Evolutionary conservation across 495 filamentous ascomycete genomes (phyloP), one percentile per base, ranked within the genome.

Genomic region (Acidiella bohemica): DNA sequence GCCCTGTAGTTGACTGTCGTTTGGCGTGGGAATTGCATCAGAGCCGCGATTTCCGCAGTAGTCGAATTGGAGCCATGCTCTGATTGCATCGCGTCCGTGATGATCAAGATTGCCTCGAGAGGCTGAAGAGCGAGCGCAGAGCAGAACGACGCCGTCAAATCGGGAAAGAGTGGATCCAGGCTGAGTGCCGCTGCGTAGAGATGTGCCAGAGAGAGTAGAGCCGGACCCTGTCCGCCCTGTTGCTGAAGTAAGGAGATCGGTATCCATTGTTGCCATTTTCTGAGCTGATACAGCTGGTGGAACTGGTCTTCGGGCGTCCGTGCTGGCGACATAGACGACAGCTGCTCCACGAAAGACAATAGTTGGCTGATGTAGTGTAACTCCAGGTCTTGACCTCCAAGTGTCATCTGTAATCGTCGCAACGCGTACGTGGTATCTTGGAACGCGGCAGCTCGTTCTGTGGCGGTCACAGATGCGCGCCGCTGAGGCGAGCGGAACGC

Each of bases 201-300:
- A 54, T 96, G 81, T 7, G 86, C 80, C 26, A 97, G 73, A 23
- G 93, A 71, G 16, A 95, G 66, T 58, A 95, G 66, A 14, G 79
- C 75, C 23, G 73, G 76, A 3, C 73, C 66, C 35, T 51, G 47
- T 14, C 41, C 41, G 8, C 39, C 32, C 12, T 26, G n/a, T 44
- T 67, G 59, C 17, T 70, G 71, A 25, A 82, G 64, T 44, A 72
- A 72, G 47, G 67, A 65, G 38, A 84, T 74, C 3, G 92, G 92
- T 32, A 94, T 70, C 83, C 86, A 97, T 64, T 95, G 93, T 16
- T 96, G 72, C 87, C 92, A 95, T 41, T 78, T 74, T 30, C 87
- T 78, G 13, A 97, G 70, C 5, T 80, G 72, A 44, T 87, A 82
- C 19, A 96, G 72, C 46, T 84, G 76, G 54, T 85, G 77, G 57